Conservation (phyloP, 306 rosid species). For the Ormosia emarginata region DNA sequence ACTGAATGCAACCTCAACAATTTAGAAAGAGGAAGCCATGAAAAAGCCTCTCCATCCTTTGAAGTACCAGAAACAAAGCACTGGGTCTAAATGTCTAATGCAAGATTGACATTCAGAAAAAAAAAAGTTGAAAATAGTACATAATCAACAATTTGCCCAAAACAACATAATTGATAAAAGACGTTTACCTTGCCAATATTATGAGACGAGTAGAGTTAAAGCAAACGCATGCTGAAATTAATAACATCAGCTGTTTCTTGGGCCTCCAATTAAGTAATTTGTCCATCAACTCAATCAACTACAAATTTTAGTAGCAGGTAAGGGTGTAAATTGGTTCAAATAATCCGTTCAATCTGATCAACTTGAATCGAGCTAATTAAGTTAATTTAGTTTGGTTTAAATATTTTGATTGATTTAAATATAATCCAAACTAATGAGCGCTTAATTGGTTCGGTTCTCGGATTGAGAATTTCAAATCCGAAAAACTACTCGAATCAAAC, state of each 20-base stretch:
- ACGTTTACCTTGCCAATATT: slow-evolving; percentile 86
- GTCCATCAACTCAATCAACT: slow-evolving; percentile 93
- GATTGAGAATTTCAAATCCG: no score
- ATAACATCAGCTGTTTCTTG: slow-evolving; percentile 72
- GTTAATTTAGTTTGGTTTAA: no score
- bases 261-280: slow-evolving; percentile 84
- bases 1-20: slow-evolving; percentile 1
- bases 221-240: slow-evolving; percentile 84
- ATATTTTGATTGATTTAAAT: no score
- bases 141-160: background rate
- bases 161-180: background rate
- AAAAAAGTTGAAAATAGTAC: background rate
- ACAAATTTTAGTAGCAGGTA: slow-evolving; percentile 91
- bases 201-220: slow-evolving; percentile 85
- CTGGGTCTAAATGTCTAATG: background rate
- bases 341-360: no score
- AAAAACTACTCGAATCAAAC: no score
- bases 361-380: no score
- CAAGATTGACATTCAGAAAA: background rate
- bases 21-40: background rate
- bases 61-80: background rate
- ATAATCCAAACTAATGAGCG: no score
- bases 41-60: background rate
- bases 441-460: no score
- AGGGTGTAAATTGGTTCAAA: no score